A percentile compares a stretch with the other conserved stretches of the same genome.
These are phyloP conservation scores for Russula ochroleuca DNA, from an alignment of 768 basidiomycete genomes.

Conservation along the genomic window DNA sequence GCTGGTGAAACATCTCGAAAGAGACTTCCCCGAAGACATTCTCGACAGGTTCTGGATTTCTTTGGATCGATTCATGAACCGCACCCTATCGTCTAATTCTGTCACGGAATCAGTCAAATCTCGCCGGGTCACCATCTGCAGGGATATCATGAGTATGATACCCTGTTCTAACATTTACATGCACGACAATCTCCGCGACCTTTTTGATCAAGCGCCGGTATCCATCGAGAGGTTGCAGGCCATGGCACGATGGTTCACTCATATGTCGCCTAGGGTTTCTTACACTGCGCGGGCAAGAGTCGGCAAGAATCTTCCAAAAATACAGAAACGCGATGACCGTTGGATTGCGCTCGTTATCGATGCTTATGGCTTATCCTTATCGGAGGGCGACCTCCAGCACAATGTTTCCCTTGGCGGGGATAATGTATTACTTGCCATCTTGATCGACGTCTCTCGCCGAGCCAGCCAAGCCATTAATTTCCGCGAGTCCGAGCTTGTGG, in stretches of 20 bases:
- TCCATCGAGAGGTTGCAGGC: neutral
- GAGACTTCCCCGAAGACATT: too few species aligned
- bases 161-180: neutral
- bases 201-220: neutral
- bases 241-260: neutral
- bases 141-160: neutral
- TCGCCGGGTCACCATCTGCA: neutral
- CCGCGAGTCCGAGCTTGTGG: neutral
- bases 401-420: neutral
- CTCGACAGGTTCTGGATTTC: too few species aligned
- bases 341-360: neutral
- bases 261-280: neutral
- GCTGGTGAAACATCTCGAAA: too few species aligned
- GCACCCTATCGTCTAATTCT: neutral
- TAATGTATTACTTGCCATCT: neutral
- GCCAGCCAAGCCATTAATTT: neutral
- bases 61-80: neutral
- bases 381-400: neutral
- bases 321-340: neutral
- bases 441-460: neutral
- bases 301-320: neutral
- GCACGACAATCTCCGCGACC: neutral
- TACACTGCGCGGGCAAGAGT: neutral
- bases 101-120: neutral
- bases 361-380: neutral